Percentiles rank a stretch among this genome's conserved stretches.
Evolutionary conservation across 2,329 filamentous ascomycete species (phyloP).

Genomic region (Hymenoscyphus infarciens): DNA sequence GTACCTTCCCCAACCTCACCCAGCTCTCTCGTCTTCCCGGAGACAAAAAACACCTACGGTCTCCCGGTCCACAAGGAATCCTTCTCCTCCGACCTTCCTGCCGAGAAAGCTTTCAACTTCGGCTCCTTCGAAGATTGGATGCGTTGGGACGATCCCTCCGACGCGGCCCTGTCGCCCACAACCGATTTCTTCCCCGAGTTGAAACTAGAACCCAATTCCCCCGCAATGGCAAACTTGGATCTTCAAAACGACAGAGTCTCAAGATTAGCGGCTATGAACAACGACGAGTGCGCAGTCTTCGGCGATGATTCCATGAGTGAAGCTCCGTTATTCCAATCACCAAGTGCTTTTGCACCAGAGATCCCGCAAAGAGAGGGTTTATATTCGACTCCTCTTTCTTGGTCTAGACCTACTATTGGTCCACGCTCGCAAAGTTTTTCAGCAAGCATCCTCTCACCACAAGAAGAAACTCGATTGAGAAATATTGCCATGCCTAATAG

Average conservation of each 20-base stretch:
- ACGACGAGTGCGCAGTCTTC: constrained; percentile 27
- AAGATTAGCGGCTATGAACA: constrained; percentile 10
- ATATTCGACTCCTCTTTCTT: constrained; percentile 32
- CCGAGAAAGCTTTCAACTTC: constrained; percentile 28
- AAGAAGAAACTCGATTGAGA: constrained; percentile 43
- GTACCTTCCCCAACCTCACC: constrained; percentile 29
- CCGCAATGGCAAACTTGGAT: constrained; percentile 27
- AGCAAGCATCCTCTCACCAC: constrained; percentile 20
- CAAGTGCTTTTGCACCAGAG: constrained; percentile 14
- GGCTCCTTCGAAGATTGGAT: constrained; percentile 34
- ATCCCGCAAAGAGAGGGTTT: constrained; percentile 21
- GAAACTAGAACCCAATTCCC: constrained; percentile 29
- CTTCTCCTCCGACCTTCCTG: constrained; percentile 17
- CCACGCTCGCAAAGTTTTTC: constrained; percentile 12
- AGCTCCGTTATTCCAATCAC: constrained; percentile 30
- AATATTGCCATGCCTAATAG: constrained; percentile 59
- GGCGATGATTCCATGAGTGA: constrained; percentile 27
- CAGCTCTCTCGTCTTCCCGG: constrained; percentile 19
- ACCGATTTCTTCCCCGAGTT: constrained; percentile 31
- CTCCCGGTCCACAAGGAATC: constrained; percentile 23
- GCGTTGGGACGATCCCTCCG: constrained; percentile 33
- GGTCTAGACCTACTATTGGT: constrained; percentile 23
- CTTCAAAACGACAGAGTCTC: constrained; percentile 13
- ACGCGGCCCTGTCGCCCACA: constrained; percentile 29
- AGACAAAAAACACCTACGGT: constrained; percentile 17